Percentiles rank a stretch among this genome's conserved stretches.
Conservation (phyloP, 2,329 filamentous ascomycete genomes). For the Cordyceps farinosa region DNA sequence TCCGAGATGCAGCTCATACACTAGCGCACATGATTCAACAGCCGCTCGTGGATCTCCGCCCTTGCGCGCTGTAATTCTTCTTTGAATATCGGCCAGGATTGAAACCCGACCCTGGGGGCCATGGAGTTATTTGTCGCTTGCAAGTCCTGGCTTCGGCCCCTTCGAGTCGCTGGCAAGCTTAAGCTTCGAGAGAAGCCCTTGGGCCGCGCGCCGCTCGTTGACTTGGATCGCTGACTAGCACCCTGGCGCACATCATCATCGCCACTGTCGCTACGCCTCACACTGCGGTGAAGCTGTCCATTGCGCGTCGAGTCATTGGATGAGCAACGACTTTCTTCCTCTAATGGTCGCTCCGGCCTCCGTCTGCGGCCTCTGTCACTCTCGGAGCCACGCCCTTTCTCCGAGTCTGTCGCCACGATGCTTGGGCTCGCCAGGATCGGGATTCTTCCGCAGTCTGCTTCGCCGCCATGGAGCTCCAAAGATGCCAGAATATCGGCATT, state of each 20-base stretch:
- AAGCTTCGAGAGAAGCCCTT: not conserved
- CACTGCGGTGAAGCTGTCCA: not conserved
- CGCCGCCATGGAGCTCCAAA: not conserved
- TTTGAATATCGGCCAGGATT: not conserved
- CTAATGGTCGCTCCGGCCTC: no score
- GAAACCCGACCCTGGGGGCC: not conserved
- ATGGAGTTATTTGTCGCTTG: not conserved
- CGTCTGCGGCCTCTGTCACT: not conserved
- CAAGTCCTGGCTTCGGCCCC: no score
- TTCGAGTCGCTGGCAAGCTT: not conserved
- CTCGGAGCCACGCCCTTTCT: not conserved
- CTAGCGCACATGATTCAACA: not conserved
- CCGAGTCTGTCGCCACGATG: not conserved
- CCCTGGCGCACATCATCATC: no score
- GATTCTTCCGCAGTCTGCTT: not conserved
- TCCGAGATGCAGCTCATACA: not conserved
- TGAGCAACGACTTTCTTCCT: not conserved
- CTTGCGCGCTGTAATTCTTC: no score
- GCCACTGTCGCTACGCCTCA: not conserved
- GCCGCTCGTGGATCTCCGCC: not conserved
- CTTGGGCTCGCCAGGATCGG: not conserved
- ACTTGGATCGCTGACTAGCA: not conserved
- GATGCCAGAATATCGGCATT: not conserved
- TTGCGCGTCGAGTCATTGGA: not conserved
- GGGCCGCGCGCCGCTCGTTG: not conserved